Evolutionary conservation across 192 early-diverging fungal species (phyloP).

Genomic region (Phlyctochytrium arcticum): DNA sequence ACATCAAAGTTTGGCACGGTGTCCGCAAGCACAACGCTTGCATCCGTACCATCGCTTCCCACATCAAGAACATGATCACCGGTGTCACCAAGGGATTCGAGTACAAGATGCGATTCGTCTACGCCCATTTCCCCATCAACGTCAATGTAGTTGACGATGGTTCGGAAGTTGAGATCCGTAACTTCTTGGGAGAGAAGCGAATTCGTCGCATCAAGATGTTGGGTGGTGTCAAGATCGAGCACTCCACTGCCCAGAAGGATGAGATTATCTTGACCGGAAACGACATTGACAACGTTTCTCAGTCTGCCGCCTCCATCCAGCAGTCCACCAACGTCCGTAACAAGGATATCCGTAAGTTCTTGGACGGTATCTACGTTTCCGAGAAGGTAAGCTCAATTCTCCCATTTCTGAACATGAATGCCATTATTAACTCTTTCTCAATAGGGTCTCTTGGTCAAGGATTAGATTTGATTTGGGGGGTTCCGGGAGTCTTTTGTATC

Average conservation of each 20-base stretch:
- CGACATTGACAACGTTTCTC: conserved; percentile 91
- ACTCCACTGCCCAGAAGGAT: conserved; percentile 86
- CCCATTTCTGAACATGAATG: not conserved
- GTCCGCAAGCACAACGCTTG: conserved; percentile 96
- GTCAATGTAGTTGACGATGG: conserved; percentile 76
- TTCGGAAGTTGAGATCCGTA: conserved; percentile 89
- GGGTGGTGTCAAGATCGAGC: conserved; percentile 74
- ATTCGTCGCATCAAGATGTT: conserved; percentile 82
- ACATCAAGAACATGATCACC: conserved; percentile 95
- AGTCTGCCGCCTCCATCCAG: conserved; percentile 95
- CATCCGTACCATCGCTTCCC: conserved; percentile 94
- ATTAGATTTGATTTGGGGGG: too few relatives aligned
- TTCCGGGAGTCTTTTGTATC: too few relatives aligned
- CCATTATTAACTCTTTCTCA: not conserved
- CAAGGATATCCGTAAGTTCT: conserved; percentile 99
- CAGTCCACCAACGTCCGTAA: conserved; percentile 90
- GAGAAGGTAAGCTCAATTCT: conserved; percentile 56
- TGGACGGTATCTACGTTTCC: conserved; percentile 97
- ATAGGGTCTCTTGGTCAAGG: conserved; percentile 25
- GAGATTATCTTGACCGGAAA: conserved; percentile 91
- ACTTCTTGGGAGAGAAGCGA: conserved; percentile 97
- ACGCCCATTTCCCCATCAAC: conserved; percentile 99
- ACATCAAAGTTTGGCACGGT: conserved; percentile 91
- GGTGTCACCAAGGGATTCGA: conserved; percentile 98
- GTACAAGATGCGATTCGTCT: conserved; percentile 99